Evolutionary conservation across 805 yeast species (phyloP), one percentile per base, ranked within the genome.

Genomic region (Cyberlindnera bimundalis): DNA sequence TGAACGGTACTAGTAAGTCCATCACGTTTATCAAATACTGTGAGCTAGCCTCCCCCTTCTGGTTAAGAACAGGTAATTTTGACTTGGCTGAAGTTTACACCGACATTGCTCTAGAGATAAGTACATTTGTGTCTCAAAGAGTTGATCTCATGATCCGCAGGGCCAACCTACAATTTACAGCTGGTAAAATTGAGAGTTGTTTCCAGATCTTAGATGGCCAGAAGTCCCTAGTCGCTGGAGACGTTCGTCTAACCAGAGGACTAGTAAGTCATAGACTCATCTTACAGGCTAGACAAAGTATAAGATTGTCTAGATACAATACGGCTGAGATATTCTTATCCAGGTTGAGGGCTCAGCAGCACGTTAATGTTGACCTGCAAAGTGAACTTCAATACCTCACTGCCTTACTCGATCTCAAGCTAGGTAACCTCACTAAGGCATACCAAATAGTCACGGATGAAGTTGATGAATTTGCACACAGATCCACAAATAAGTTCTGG

Each of bases 11-110:
- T 26, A 58, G 59, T 19, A 29, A 39, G 6, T 12, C 52, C 2
- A 29, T 47, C 4, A 39, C 54, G 23, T 72, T 77, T 46, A 62
- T 73, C 27, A 68, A 72, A 29, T 65, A 71, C 29, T 68, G 79
- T 41, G 75, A 70, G 27, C 48, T 74, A 33, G 56, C 64, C 2
- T 65, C 75, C 2, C 57, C 73, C 3, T 62, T 71, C 23, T 79
- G 82, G 87, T 51, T 62, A 14, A 60, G 79, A 41, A 64, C 72
- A 13, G 85, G 86, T 0, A 65, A 66, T 35, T 65, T 67, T 4
- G 60, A 65, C 9, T 54, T 80, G 21, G 66, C 79, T 15, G 66
- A 68, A 13, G 55, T 72, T 2, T 78, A 78, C 55, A 58, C 63
- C n/a, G 71, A 68, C 4, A 60, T 77, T 25, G 75, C 79, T 0